phyloP scores from a whole-genome alignment of 2,329 filamentous ascomycete species.

The Tolypocladium tropicale region DNA sequence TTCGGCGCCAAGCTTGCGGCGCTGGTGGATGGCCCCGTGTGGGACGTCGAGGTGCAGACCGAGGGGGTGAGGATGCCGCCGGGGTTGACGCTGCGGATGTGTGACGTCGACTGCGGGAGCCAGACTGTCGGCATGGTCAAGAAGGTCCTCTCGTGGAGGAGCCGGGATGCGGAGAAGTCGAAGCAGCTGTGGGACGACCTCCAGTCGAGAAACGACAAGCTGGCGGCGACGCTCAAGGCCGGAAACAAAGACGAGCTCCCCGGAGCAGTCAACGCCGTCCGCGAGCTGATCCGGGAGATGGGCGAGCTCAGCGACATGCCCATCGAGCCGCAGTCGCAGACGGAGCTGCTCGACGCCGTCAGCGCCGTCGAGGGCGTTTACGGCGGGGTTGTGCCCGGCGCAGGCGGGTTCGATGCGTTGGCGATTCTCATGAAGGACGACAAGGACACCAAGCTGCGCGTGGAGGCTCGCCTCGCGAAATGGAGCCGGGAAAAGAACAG shows the following conservation, averaged over 20 bases:
- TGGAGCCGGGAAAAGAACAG: conserved; percentile 54
- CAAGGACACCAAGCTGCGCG: conserved; percentile 44
- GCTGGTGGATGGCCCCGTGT: conserved; percentile 56
- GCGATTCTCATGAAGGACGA: conserved; percentile 71
- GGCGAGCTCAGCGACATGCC: conserved; percentile 64
- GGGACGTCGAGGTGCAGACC: conserved; percentile 73
- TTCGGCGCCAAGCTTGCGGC: conserved; percentile 57
- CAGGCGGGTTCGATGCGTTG: conserved; percentile 87
- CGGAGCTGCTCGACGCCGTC: conserved; percentile 69
- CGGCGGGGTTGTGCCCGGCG: conserved; percentile 87
- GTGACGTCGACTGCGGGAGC: conserved; percentile 89
- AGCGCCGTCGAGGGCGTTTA: conserved; percentile 66
- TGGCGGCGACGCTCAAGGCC: conserved; percentile 54
- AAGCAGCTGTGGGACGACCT: conserved; percentile 63
- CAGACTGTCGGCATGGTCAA: conserved; percentile 96
- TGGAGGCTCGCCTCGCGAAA: conserved; percentile 51
- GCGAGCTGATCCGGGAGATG: conserved; percentile 65
- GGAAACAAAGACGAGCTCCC: conserved; percentile 32
- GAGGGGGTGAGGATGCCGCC: conserved; percentile 59
- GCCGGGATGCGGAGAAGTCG: conserved; percentile 51
- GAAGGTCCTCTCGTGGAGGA: conserved; percentile 75
- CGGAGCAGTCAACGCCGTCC: conserved; percentile 38
- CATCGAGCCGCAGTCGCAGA: conserved; percentile 83
- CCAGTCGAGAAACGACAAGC: conserved; percentile 61
- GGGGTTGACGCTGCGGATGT: conserved; percentile 77